Evolutionary conservation across 2,329 filamentous ascomycete genomes (phyloP), one percentile per base, ranked within the genome.

Genomic region (Colletotrichum spaethianum): DNA sequence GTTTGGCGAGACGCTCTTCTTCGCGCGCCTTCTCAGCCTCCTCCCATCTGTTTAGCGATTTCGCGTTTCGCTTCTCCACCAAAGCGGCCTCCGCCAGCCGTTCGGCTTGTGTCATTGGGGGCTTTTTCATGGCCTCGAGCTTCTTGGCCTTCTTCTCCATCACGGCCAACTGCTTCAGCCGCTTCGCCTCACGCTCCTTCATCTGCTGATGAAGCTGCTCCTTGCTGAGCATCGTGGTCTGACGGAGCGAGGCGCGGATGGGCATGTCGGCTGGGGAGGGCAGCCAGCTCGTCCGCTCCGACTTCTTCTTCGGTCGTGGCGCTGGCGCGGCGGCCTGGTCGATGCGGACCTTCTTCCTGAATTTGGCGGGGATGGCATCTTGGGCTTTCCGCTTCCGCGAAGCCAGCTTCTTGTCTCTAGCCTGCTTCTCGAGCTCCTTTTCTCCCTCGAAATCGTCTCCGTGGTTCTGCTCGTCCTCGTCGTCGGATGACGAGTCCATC

Each of bases 21-120:
- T 95, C 93, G 70, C 96, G 91, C 80, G 93, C 91, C 82, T 94
- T 95, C 83, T 99, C 96, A 8, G 94, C 94, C 81, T 94, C 93
- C 81, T 98, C 95, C 95, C 96, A 98, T 67, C 94, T 89, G 79
- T 96, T 98, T 78, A 98, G 84, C 81, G 93, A 98, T 86, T 94
- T 97, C 76, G 93, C 90, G 81, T 99, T 98, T 77, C 92, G 88
- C 81, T 93, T 93, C 82, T 98, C 96, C 8, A 97, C 92, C 63
- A 92, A 85, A 23, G 92, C 94, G 1, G 95, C 95, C 82, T 97
- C 94, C 36, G 90, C 92, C 36, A 98, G 86, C 46, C 95, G 90
- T 80, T 98, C 92, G 55, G 90, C 94, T 82, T 98, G 96, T 7
- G 95, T 97, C 90, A 97, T 91, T 36, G 93, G 89, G 70, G 93